Evolutionary conservation across 2,329 filamentous ascomycete genomes (phyloP), one percentile per base, ranked within the genome.

Genomic region (Fusarium sp.): DNA sequence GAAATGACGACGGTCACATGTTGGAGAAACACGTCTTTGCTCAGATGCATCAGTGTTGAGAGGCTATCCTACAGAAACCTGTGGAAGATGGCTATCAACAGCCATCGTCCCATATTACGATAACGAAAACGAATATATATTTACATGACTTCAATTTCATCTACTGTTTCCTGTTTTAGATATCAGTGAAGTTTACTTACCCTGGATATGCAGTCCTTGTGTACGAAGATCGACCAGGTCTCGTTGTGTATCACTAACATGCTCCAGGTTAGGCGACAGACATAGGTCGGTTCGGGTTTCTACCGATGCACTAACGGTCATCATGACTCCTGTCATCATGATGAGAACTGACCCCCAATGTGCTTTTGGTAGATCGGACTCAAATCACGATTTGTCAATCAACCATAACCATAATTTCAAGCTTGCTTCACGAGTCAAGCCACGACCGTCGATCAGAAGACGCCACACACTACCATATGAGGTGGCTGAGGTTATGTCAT

Each of bases 71-170:
- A 29, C 54, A 71, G 53, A 59, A 32, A 47, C 55, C 13, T 48
- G 58, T 54, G 51, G 52, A 27, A 53, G 46, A 45, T 41, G 55
- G 27, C 41, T n/a, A 40, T 18, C 44, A 45, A 45, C 57, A 48
- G 45, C 48, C 52, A 60, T 24, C 27, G 25, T 58, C 54, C 56
- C 51, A 44, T 27, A 52, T 65, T 41, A 65, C 54, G 60, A 70
- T 69, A 53, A 70, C 49, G 51, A 71, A 61, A 69, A 70, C 24
- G 64, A 70, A 70, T 65, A 62, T 27, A 51, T 27, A 57, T 55
- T 27, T 69, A 51, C 40, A 67, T 34, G 56, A 65, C 13, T 27
- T 24, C 14, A 32, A 4, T 18, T 67, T 47, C 20, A 37, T 47
- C 6, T 16, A 0, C 27, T 24, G 10, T 27, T 20, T 11, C 25